Base-by-base conservation (phyloP, 2,329 filamentous ascomycete species). In the Neurospora sp. region DNA sequence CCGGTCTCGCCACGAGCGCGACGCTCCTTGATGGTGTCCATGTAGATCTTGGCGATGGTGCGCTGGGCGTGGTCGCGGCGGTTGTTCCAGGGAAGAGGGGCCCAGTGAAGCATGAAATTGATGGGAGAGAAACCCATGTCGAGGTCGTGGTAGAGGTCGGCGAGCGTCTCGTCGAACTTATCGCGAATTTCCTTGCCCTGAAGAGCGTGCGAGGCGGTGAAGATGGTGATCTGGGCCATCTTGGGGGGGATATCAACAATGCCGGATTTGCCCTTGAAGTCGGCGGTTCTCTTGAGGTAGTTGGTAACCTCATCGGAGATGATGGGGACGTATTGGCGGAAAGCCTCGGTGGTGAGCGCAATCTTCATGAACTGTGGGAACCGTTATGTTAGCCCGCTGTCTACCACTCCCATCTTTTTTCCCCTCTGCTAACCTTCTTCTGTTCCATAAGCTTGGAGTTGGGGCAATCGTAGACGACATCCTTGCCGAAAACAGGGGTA, bases 371-470 rank as follows among this genome's bases (percentile, higher is more conserved):
- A 91, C 83, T 88, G 76, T 33, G 19, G 33, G 28, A 4, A 15
- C 17, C 36, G 2, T 5, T 2, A 28, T 38, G 72, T 73, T 67
- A 75, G 72, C 40, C 38, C n/a, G 11, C 33, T 66, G 33, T 39
- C 11, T 43, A 43, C 9, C n/a, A 43, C n/a, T 6, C 5, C 42
- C 42, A 43, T 9, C 8, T 2, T 19, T 43, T 43, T n/a, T 19
- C 3, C 10, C 73, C 78, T 2, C 5, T 66, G 70, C 74, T 39
- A 67, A 90, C 89, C 85, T 92, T 93, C 84, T 95, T 95, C 82
- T 96, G 92, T 81, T 96, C 92, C 91, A 95, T 94, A 72, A 95
- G 85, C 80, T 93, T 93, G 66, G 90, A 83, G 79, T 94, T 94
- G 58, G 92, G 91, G 79, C 91, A 94, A 80, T 95, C 92, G 80